Evolutionary conservation across 116 monocot genomes (phyloP).

Genomic region (Dioscorea cayenensis): DNA sequence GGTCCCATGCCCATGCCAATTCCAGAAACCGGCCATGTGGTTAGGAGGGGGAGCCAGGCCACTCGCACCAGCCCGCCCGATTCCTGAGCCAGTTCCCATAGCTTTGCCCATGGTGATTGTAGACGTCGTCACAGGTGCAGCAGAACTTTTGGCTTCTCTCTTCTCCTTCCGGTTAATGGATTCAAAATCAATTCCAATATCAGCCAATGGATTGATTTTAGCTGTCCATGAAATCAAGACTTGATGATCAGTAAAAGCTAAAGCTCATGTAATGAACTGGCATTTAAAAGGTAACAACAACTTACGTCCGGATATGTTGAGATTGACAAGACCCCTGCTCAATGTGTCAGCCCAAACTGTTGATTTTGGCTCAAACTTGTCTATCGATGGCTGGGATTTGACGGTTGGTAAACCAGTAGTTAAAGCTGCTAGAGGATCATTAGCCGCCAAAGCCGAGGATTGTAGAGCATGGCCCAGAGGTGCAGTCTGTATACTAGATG

Average conservation of each 20-base stretch:
- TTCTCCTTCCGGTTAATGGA: constrained; percentile 86
- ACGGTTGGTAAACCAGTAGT: not conserved
- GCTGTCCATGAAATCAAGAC: constrained; percentile 23
- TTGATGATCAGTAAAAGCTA: not conserved
- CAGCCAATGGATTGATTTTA: constrained; percentile 72
- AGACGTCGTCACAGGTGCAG: constrained; percentile 40
- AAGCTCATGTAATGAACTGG: too few relatives aligned
- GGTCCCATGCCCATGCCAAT: constrained; percentile 28
- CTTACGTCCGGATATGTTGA: constrained; percentile 94
- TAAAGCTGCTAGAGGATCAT: not conserved
- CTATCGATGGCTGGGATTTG: constrained; percentile 24
- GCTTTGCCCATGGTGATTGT: constrained; percentile 91
- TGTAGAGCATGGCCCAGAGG: not conserved
- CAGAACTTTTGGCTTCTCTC: constrained; percentile 40
- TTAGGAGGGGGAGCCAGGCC: constrained; percentile 47
- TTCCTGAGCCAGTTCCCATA: constrained; percentile 92
- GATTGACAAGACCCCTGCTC: constrained; percentile 81
- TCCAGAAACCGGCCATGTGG: constrained; percentile 38
- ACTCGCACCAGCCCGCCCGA: constrained; percentile 42
- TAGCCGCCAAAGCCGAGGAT: constrained; percentile 1
- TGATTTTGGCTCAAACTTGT: constrained; percentile 85
- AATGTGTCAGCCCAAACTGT: constrained; percentile 93
- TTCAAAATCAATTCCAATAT: constrained; percentile 92
- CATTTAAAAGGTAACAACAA: constrained; percentile 5
- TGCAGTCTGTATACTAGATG: not conserved